Conservation (phyloP, 345 rosid species). For the Raphanus raphanistrum region DNA sequence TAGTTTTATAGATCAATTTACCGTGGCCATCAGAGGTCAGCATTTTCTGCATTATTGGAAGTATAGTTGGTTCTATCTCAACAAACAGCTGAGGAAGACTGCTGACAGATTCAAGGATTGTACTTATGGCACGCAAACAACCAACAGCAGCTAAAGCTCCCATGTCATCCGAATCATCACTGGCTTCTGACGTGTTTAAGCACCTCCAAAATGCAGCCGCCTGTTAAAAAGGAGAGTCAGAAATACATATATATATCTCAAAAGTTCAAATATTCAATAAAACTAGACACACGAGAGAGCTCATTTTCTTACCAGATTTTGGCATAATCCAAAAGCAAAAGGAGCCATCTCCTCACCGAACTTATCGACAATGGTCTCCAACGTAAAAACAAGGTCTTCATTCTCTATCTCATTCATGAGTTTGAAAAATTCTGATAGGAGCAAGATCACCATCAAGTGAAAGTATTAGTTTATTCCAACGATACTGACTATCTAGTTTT, state of each 20-base stretch:
- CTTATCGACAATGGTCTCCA: constrained; percentile 1
- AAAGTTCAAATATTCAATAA: not conserved
- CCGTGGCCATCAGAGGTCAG: not conserved
- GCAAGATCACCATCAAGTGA: constrained; percentile 8
- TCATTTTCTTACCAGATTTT: constrained; percentile 1
- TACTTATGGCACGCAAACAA: constrained; percentile 2
- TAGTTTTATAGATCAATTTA: not conserved
- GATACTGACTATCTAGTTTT: not conserved
- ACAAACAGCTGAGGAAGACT: not conserved
- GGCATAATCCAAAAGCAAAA: not conserved
- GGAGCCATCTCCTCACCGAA: constrained; percentile 3
- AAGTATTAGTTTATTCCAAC: constrained; percentile 2
- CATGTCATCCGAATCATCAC: not conserved
- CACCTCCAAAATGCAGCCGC: constrained; percentile 1
- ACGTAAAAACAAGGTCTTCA: not conserved
- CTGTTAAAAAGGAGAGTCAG: not conserved
- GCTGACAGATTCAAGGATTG: constrained; percentile 1
- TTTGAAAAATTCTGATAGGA: constrained; percentile 73
- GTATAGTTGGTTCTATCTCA: not conserved
- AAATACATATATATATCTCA: not conserved
- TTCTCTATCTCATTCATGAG: constrained; percentile 68
- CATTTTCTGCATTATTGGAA: constrained; percentile 1
- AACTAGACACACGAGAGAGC: not conserved
- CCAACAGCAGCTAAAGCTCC: constrained; percentile 1
- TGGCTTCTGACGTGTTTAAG: not conserved